phyloP scores from a whole-genome alignment of 2,329 filamentous ascomycete genomes.

The Alternaria sp. region DNA sequence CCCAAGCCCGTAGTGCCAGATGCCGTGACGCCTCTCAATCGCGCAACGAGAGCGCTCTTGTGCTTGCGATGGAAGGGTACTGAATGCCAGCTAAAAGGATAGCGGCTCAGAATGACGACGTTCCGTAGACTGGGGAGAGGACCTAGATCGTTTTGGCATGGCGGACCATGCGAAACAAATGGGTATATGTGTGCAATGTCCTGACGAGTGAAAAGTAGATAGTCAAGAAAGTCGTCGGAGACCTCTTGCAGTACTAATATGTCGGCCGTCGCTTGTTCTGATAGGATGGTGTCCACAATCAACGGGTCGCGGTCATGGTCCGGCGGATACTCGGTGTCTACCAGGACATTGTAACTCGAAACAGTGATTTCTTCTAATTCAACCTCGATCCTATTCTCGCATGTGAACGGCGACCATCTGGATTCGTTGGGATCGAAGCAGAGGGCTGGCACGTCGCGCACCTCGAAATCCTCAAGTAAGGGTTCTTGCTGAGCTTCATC shows the following conservation, averaged over 20 bases:
- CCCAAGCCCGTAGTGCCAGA: conserved; percentile 13
- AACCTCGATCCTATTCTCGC: background rate
- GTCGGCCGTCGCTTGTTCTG: conserved; percentile 42
- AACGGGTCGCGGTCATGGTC: conserved; percentile 46
- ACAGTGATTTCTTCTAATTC: conserved; percentile 33
- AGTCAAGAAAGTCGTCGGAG: conserved; percentile 67
- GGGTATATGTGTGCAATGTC: conserved; percentile 58
- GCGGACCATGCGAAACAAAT: conserved; percentile 65
- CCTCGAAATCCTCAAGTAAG: conserved; percentile 11
- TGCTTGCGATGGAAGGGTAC: conserved; percentile 62
- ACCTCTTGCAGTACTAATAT: conserved; percentile 65
- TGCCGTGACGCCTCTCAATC: conserved; percentile 48
- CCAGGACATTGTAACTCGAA: conserved; percentile 54
- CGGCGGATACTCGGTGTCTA: conserved; percentile 48
- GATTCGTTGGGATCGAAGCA: conserved; percentile 29
- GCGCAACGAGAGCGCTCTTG: conserved; percentile 63
- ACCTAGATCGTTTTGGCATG: conserved; percentile 57
- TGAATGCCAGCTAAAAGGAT: conserved; percentile 62
- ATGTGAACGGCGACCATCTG: conserved; percentile 29
- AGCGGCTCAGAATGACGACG: conserved; percentile 64
- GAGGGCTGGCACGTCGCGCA: conserved; percentile 39
- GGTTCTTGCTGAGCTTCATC: conserved; percentile 1
- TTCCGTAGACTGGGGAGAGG: conserved; percentile 68
- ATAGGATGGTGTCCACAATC: conserved; percentile 45
- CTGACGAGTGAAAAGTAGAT: conserved; percentile 56